Evolutionary conservation across 2,329 filamentous ascomycete genomes (phyloP).

Genomic region (Mycosphaerella sp.): DNA sequence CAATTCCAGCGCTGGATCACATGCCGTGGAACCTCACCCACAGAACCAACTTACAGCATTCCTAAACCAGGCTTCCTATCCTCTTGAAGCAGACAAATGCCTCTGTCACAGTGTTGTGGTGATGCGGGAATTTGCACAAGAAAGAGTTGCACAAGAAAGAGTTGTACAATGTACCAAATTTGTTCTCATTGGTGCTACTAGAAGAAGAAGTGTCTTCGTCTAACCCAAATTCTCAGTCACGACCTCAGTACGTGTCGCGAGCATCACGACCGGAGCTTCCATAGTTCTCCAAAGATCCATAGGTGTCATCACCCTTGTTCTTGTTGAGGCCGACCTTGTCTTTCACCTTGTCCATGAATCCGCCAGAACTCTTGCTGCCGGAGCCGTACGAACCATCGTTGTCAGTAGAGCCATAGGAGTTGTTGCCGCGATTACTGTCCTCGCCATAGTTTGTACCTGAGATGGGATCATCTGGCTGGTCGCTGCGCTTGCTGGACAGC

Average conservation of each 20-base stretch:
- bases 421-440: neutral
- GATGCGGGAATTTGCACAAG: too few relatives aligned
- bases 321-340: constrained; percentile 11
- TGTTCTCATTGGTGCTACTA: too few relatives aligned
- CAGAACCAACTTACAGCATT: too few relatives aligned
- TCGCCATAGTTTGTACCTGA: constrained; percentile 8
- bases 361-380: neutral
- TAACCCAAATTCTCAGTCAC: too few relatives aligned
- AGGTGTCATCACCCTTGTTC: constrained; percentile 2
- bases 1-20: too few relatives aligned
- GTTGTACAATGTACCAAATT: too few relatives aligned
- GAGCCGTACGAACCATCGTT: neutral
- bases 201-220: too few relatives aligned
- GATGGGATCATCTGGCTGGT: constrained; percentile 1
- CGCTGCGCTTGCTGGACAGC: constrained; percentile 1
- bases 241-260: neutral
- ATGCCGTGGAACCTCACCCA: too few relatives aligned
- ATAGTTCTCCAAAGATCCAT: constrained; percentile 9
- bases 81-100: too few relatives aligned
- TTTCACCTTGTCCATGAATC: constrained; percentile 13
- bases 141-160: too few relatives aligned
- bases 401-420: neutral
- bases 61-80: too few relatives aligned
- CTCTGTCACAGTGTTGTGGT: too few relatives aligned
- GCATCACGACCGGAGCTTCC: neutral